Conservation (phyloP, 179 eudicot species). For the Camellia oleifera region DNA sequence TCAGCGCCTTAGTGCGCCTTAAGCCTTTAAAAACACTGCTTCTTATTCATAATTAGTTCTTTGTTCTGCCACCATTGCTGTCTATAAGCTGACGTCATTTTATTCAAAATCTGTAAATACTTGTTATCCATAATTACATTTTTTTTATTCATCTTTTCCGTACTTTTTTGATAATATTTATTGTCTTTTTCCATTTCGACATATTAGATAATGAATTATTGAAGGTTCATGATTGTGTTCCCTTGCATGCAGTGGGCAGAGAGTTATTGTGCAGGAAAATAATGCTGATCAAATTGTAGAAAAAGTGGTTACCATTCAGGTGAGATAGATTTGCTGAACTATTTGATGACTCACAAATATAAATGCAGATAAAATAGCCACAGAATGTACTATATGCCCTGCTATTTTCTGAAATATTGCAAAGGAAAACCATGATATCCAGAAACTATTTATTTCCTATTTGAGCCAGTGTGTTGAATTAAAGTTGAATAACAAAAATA, state of each 20-base stretch:
- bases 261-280: slow-evolving; percentile 66
- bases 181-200: not conserved
- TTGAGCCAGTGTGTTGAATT: not conserved
- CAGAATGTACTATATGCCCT: not conserved
- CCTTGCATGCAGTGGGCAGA: slow-evolving; percentile 74
- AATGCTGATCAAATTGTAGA: slow-evolving; percentile 55
- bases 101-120: not conserved
- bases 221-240: slow-evolving; percentile 12
- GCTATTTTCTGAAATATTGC: not conserved
- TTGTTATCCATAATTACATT: not conserved
- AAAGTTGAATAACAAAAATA: too few species aligned
- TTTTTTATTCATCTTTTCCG: not conserved
- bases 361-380: not conserved
- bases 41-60: too few species aligned
- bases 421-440: not conserved
- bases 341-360: not conserved
- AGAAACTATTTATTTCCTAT: not conserved
- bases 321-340: slow-evolving; percentile 21
- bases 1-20: too few species aligned
- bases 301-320: slow-evolving; percentile 79
- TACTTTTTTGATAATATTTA: not conserved
- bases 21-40: too few species aligned
- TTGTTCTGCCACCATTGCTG: not conserved
- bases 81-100: not conserved
- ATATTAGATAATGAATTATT: not conserved